Base-by-base conservation (phyloP, 768 basidiomycete species). In the Royoungia palumana region DNA sequence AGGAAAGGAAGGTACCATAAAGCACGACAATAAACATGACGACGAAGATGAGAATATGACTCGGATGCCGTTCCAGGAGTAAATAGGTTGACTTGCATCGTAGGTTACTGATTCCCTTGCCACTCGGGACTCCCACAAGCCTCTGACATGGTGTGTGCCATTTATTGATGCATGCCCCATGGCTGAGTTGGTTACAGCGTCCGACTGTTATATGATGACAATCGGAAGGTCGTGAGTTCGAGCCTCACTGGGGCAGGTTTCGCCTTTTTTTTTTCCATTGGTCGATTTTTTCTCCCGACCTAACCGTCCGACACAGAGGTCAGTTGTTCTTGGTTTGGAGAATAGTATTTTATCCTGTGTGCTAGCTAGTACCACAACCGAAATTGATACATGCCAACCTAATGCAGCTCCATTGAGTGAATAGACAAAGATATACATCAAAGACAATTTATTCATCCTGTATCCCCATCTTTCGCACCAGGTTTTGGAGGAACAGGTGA, bases 391-490 rank as follows among this genome's bases (percentile, higher is more conserved):
- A 55, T 54, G 46, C 16, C 28, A 43, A 28, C 14, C 8, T 25
- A 8, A 25, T 8, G 24, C 38, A n/a, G 44, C 32, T 51, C 37
- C n/a, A 41, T 22, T 16, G 35, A 20, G 40, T 38, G 47, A 21
- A 47, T 38, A 49, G 41, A 51, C 41, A 32, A 32, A 32, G 13
- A 32, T 32, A 32, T 32, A 32, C 17, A 47, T 47, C 34, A 19
- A 24, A 44, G 35, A 41, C 22, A 21, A n/a, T 9, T 30, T 22
- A 17, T 46, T 67, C 75, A 89, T 53, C 87, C 87, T 36, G 79
- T 85, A 63, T 89, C 87, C 46, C 82, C 85, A 57, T 88, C 85
- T 69, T 88, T 88, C 50, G 77, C 74, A 60, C 79, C 75, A 51
- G 75, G 67, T 76, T 82, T 77, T 81, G 87, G 80, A 62, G 80